phyloP scores from a whole-genome alignment of 805 yeast species.

The Pichia heedii region DNA sequence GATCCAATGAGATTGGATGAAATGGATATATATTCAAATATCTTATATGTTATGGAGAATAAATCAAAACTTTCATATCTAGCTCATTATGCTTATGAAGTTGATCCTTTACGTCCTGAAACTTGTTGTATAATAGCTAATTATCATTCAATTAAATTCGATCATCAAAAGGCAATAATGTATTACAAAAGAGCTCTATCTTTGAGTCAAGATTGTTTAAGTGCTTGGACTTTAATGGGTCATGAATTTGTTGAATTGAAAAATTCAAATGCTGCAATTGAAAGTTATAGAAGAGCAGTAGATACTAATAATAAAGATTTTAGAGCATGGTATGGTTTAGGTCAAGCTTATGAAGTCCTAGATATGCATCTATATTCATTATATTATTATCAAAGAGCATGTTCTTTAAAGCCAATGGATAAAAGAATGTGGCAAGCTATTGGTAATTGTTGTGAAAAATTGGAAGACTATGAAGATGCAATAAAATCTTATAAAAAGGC shows the following conservation, averaged over 20 bases:
- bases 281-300: constrained; percentile 86
- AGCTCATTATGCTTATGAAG: constrained; percentile 75
- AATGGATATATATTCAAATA: constrained; percentile 88
- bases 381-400: constrained; percentile 87
- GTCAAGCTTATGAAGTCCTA: constrained; percentile 94
- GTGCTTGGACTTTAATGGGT: constrained; percentile 98
- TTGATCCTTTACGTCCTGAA: constrained; percentile 86
- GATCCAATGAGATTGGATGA: constrained; percentile 90
- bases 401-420: constrained; percentile 80
- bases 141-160: constrained; percentile 82
- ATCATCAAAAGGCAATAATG: constrained; percentile 91
- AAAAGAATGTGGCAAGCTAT: constrained; percentile 95
- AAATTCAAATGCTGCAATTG: constrained; percentile 96
- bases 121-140: constrained; percentile 93
- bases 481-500: constrained; percentile 79
- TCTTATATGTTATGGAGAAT: constrained; percentile 88
- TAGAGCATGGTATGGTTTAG: constrained; percentile 97
- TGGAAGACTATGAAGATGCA: constrained; percentile 62
- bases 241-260: constrained; percentile 96
- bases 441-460: constrained; percentile 79
- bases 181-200: constrained; percentile 85
- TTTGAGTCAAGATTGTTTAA: constrained; percentile 66
- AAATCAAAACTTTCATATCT: constrained; percentile 72
- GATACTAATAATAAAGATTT: constrained; percentile 84
- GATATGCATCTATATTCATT: constrained; percentile 92